These are phyloP conservation scores for Rhodotorula toruloides DNA, from an alignment of 768 basidiomycete species.

Conservation along the genomic window DNA sequence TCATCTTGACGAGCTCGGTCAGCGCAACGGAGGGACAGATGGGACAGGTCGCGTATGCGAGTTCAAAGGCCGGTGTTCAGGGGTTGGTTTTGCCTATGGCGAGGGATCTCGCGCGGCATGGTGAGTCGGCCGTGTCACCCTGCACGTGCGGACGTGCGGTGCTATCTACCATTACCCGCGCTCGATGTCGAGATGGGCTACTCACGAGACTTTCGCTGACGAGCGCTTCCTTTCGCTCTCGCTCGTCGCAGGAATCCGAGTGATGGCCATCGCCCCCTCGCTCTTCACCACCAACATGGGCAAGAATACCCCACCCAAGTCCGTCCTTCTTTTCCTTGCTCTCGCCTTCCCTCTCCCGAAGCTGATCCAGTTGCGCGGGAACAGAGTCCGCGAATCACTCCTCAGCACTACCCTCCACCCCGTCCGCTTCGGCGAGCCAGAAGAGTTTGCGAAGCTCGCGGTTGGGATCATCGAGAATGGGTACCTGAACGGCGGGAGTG, in stretches of 20 bases:
- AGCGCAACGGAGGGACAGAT: constrained; percentile 49
- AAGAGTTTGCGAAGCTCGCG: constrained; percentile 56
- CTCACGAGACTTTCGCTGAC: neutral
- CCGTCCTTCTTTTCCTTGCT: constrained; percentile 15
- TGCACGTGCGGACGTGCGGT: no score
- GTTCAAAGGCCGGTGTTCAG: constrained; percentile 56
- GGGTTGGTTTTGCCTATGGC: constrained; percentile 62
- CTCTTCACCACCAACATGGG: constrained; percentile 54
- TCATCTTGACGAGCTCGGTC: constrained; percentile 43
- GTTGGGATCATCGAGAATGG: constrained; percentile 54
- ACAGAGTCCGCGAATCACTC: constrained; percentile 6
- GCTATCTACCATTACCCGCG: no score
- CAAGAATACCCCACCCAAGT: constrained; percentile 43
- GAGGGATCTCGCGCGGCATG: constrained; percentile 56
- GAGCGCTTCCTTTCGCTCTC: neutral
- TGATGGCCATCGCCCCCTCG: constrained; percentile 58
- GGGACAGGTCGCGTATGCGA: constrained; percentile 58
- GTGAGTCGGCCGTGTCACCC: constrained; percentile 46
- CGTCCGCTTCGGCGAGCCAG: constrained; percentile 52
- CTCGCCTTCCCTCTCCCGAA: neutral
- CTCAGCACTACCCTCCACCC: constrained; percentile 46
- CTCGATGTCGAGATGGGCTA: no score
- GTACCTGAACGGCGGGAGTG: constrained; percentile 54
- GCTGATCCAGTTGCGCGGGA: constrained; percentile 1
- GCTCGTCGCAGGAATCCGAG: constrained; percentile 40